phyloP scores from a whole-genome alignment of 139 green algal genomes.

The Picochlorum sp. region DNA sequence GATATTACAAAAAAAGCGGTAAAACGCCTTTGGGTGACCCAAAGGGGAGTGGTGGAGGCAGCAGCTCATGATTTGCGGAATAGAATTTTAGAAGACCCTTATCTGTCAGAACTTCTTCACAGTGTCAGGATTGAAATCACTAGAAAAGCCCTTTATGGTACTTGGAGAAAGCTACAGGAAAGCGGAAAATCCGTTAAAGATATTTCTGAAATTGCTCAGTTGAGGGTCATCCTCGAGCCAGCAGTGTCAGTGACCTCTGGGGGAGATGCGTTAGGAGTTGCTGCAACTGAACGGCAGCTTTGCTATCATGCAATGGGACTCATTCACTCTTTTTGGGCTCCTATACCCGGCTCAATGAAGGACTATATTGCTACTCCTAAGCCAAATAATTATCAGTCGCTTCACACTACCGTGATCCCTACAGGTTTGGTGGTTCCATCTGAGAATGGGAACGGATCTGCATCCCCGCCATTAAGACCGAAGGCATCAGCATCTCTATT shows the following conservation, averaged over 20 bases:
- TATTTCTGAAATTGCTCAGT: constrained; percentile 55
- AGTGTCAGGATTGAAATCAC: constrained; percentile 29
- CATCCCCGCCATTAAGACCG: too few species aligned
- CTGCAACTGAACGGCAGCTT: constrained; percentile 10
- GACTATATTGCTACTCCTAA: constrained; percentile 88
- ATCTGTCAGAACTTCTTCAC: constrained; percentile 24
- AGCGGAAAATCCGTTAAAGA: constrained; percentile 16
- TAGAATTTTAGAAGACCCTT: constrained; percentile 38
- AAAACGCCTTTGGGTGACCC: constrained; percentile 9
- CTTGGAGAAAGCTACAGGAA: constrained; percentile 46
- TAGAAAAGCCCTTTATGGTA: constrained; percentile 52
- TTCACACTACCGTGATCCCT: constrained; percentile 65
- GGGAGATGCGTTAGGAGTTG: background rate
- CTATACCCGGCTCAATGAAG: constrained; percentile 64
- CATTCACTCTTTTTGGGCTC: constrained; percentile 69
- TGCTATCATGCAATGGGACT: constrained; percentile 44
- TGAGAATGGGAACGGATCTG: background rate
- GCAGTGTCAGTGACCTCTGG: background rate
- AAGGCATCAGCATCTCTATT: constrained; percentile 17
- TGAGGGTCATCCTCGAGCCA: constrained; percentile 37
- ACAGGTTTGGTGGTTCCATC: constrained; percentile 7
- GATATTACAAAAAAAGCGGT: constrained; percentile 6
- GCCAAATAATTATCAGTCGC: constrained; percentile 63
- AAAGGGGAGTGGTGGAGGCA: constrained; percentile 32
- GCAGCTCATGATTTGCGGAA: constrained; percentile 33